phyloP scores from a whole-genome alignment of 805 yeast genomes.

The Huiozyma sinensis region DNA sequence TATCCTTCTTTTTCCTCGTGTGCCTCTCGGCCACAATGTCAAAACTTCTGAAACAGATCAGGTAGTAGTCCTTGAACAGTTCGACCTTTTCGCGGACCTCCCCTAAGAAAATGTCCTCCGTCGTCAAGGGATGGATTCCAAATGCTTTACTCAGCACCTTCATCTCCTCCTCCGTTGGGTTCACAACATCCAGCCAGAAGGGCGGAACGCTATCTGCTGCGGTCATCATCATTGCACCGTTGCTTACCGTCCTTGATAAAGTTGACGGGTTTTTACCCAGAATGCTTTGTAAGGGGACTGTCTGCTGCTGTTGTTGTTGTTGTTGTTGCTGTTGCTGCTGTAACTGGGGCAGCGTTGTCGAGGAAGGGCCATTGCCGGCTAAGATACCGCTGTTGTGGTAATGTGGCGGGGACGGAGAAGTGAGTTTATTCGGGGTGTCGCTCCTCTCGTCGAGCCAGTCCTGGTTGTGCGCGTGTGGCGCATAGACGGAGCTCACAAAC shows the following conservation, averaged over 20 bases:
- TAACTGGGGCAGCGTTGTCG: neutral
- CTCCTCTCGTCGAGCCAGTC: neutral
- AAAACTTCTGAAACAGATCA: constrained; percentile 80
- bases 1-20: constrained; percentile 35
- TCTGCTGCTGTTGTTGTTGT: neutral
- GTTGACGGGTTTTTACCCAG: constrained; percentile 9
- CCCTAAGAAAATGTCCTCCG: constrained; percentile 88
- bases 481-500: constrained; percentile 40
- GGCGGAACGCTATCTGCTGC: constrained; percentile 35
- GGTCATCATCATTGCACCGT: neutral
- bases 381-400: neutral
- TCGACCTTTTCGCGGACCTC: constrained; percentile 95
- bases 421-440: neutral
- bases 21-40: constrained; percentile 69
- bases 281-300: constrained; percentile 1
- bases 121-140: constrained; percentile 91
- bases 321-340: neutral
- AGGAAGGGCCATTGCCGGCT: no score
- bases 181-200: constrained; percentile 87
- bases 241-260: constrained; percentile 2
- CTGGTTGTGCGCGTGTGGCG: constrained; percentile 2
- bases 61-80: constrained; percentile 78
- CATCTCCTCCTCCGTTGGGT: constrained; percentile 96
- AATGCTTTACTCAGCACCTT: constrained; percentile 81
- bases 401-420: constrained; percentile 1